These are phyloP conservation scores for Aspergillus sp. DNA, from an alignment of 2,329 filamentous ascomycete species.

Conservation along the genomic window DNA sequence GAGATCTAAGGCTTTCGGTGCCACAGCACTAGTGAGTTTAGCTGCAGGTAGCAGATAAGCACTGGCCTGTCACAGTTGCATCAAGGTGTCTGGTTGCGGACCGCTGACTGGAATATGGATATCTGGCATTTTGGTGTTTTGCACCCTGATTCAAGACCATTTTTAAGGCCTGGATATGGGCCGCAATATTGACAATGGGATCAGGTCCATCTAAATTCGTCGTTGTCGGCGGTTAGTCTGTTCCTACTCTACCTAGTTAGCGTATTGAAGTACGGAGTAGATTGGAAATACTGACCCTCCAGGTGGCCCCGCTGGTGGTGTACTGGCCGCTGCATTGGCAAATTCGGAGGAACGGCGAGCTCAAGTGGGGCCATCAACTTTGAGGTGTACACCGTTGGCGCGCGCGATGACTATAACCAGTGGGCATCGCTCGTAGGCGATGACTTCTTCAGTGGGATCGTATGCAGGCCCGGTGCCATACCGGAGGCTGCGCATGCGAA, in stretches of 20 bases:
- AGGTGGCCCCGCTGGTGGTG: constrained; percentile 55
- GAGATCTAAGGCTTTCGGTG: no score
- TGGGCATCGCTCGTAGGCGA: constrained; percentile 53
- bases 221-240: constrained; percentile 12
- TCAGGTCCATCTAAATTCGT: constrained; percentile 8
- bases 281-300: background rate
- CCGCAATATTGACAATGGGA: constrained; percentile 2
- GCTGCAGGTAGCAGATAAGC: no score
- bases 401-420: constrained; percentile 53
- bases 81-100: no score
- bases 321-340: constrained; percentile 48
- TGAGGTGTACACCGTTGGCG: constrained; percentile 47
- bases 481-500: constrained; percentile 33
- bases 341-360: constrained; percentile 37
- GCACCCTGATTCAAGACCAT: no score
- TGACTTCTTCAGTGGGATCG: constrained; percentile 48
- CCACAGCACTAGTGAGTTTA: no score
- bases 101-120: no score
- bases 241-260: background rate
- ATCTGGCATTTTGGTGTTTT: no score
- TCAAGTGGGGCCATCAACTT: constrained; percentile 54
- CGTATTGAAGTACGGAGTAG: no score
- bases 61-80: no score
- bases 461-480: constrained; percentile 42
- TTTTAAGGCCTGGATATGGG: no score